These are phyloP conservation scores for Venturia oleaginea DNA, from an alignment of 2,329 filamentous ascomycete species.

Conservation along the genomic window DNA sequence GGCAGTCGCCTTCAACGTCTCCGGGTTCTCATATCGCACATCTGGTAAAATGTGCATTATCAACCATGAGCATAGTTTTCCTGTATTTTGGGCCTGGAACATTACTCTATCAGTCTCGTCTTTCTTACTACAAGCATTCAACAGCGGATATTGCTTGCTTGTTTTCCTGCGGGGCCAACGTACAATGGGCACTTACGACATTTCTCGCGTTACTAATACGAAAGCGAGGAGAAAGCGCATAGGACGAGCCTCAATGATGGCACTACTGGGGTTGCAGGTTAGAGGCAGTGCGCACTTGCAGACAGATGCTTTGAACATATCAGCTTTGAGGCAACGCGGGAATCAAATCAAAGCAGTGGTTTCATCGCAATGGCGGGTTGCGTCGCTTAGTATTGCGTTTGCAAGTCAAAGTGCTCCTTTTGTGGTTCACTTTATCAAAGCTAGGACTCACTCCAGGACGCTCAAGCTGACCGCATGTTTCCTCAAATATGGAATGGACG, in stretches of 20 bases:
- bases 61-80: constrained; percentile 26
- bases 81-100: constrained; percentile 30
- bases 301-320: neutral
- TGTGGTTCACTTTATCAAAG: neutral
- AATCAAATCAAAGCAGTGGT: constrained; percentile 1
- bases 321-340: neutral
- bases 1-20: constrained; percentile 22
- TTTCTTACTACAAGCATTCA: constrained; percentile 22
- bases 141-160: neutral
- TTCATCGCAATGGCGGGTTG: neutral
- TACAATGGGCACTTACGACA: neutral
- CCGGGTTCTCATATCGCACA: constrained; percentile 31
- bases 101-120: constrained; percentile 24
- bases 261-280: neutral
- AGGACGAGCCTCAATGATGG: neutral
- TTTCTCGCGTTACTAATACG: neutral
- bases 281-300: neutral
- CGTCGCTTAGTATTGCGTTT: neutral
- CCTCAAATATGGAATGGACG: neutral
- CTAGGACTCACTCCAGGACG: neutral
- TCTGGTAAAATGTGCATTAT: constrained; percentile 26
- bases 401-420: neutral
- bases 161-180: neutral
- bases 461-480: neutral
- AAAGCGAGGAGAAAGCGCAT: neutral